Evolutionary conservation across 768 basidiomycete species (phyloP), one percentile per base, ranked within the genome.

Genomic region (Auriscalpium microsporum): DNA sequence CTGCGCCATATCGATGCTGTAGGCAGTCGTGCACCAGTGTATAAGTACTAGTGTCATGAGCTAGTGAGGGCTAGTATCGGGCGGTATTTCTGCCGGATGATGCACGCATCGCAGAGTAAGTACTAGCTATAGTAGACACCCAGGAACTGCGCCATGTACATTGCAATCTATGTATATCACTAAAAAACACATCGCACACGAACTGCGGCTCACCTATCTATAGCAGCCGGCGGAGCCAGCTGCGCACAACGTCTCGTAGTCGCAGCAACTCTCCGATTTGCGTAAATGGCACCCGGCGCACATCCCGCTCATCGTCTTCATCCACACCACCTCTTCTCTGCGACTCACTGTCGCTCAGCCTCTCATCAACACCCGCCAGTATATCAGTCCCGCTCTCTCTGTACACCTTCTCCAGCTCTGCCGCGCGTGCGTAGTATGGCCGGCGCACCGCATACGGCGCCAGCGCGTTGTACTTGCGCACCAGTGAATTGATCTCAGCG

Each of bases 381-480:
- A 89, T 80, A 10, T 78, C 80, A 56, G 78, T 76, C 6, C 68
- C 80, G 42, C 75, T 74, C 7, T 75, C 77, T 34, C 73, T 65
- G 62, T 78, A 87, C 45, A 77, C 65, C 58, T 68, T 74, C 56
- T 74, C 74, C 10, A 92, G 72, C 71, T 92, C 90, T 17, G 66
- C 69, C 9, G 73, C 72, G 21, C 79, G 76, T 21, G 73, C 69
- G 56, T 87, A 76, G 56, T 84, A 81, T 4, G 80, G 72, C 48
- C 86, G 72, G 17, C 90, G 77, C n/a, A 87, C 90, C 5, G 82
- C 73, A 63, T 87, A 87, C 2, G 89, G 90, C 11, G 90, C 91
- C 45, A 87, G 66, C 8, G 78, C 83, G 64, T 94, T 93, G 70
- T 90, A 87, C 70, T 84, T 83, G 49, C 89, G 76, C 28, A 92